Conservation (phyloP, 2,329 filamentous ascomycete species). For the Chaetomium olivaceum region DNA sequence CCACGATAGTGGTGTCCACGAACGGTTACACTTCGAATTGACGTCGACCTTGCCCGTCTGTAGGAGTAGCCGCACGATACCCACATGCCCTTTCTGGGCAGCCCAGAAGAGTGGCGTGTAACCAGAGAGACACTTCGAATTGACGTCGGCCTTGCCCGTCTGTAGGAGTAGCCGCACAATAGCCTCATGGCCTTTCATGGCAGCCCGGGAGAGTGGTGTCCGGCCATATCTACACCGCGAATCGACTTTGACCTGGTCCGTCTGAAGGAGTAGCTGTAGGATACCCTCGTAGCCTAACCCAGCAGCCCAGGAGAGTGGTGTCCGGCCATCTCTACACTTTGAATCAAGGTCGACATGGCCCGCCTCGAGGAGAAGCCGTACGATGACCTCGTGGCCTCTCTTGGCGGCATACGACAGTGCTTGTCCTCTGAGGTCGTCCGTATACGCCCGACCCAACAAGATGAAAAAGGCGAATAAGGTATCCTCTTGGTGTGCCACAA, state of each 20-base stretch:
- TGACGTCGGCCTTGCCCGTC: neutral
- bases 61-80: neutral
- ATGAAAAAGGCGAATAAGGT: neutral
- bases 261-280: neutral
- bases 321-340: neutral
- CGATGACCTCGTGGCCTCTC: no score
- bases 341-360: neutral
- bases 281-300: neutral
- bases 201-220: conserved; percentile 2
- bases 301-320: conserved; percentile 7
- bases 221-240: neutral
- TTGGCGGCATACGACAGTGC: no score
- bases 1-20: neutral
- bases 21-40: neutral
- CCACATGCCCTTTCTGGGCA: neutral
- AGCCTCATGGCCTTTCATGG: neutral
- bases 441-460: neutral
- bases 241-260: neutral
- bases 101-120: conserved; percentile 1
- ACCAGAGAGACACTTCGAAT: neutral
- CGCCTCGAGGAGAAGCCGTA: no score
- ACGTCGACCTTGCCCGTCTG: neutral
- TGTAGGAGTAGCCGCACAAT: conserved; percentile 5
- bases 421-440: no score
- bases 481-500: neutral